A percentile compares a stretch with the other conserved stretches of the same genome.
Evolutionary conservation across 2,329 filamentous ascomycete genomes (phyloP).

Genomic region (Fusarium staphyleae): DNA sequence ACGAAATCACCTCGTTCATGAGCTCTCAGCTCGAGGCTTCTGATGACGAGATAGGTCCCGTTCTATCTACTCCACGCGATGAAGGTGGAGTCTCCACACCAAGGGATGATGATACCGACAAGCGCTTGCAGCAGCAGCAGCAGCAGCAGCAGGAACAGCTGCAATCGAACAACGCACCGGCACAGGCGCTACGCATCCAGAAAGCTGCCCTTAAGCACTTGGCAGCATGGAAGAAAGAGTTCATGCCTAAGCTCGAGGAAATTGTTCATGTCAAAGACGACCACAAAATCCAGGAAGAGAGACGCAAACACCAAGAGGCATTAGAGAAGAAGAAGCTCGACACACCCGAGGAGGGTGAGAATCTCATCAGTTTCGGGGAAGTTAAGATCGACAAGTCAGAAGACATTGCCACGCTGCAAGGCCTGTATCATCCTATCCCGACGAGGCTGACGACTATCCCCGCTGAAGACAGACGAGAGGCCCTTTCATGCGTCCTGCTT

Average conservation of each 20-base stretch:
- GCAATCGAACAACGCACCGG: conserved; percentile 24
- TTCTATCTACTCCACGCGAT: conserved; percentile 32
- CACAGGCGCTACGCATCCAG: conserved; percentile 48
- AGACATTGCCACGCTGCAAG: conserved; percentile 56
- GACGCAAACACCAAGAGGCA: conserved; percentile 54
- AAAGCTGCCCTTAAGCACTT: conserved; percentile 71
- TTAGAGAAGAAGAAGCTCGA: conserved; percentile 49
- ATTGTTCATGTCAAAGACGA: conserved; percentile 63
- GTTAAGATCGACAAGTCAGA: conserved; percentile 44
- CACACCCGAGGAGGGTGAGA: conserved; percentile 46
- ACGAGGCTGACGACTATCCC: conserved; percentile 64
- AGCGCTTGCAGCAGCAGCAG: conserved; percentile 20
- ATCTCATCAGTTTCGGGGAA: conserved; percentile 53
- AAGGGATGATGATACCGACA: conserved; percentile 17
- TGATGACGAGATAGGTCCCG: conserved; percentile 43
- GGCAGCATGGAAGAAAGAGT: conserved; percentile 77
- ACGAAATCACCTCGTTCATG: conserved; percentile 63
- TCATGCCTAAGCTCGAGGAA: conserved; percentile 74
- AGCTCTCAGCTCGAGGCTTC: conserved; percentile 56
- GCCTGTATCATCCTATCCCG: conserved; percentile 60
- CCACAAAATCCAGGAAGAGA: conserved; percentile 55
- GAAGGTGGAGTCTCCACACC: conserved; percentile 16
- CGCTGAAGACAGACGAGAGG: conserved; percentile 64
- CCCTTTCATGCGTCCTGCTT: conserved; percentile 74
- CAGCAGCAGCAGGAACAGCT: neutral